A percentile compares a stretch with the other conserved stretches of the same genome.
phyloP scores from a whole-genome alignment of 2,329 filamentous ascomycete genomes.

The Lasiodiplodia hormozganensis region DNA sequence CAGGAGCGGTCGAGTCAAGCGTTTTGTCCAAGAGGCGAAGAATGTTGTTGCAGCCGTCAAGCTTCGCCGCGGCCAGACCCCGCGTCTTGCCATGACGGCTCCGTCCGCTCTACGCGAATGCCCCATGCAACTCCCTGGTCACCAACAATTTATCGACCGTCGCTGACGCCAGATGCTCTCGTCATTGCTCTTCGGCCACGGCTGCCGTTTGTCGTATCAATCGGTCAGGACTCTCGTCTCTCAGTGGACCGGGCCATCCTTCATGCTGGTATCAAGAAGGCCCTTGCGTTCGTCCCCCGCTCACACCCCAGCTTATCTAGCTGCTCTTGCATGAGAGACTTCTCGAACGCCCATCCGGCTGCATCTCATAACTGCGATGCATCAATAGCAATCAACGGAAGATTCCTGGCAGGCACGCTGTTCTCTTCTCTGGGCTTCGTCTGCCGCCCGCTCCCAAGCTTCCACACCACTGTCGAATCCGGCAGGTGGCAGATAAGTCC shows the following conservation, averaged over 20 bases:
- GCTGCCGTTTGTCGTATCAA: not conserved
- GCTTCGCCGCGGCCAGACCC: conserved; percentile 8
- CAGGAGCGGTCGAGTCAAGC: conserved; percentile 15
- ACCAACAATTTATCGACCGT: not conserved
- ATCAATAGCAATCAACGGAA: not conserved
- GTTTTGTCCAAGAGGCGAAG: conserved; percentile 19
- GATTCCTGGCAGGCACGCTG: not conserved
- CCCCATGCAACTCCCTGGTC: not conserved
- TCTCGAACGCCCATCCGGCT: not conserved
- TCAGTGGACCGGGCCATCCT: not conserved
- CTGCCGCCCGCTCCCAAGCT: not conserved
- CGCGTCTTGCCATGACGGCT: not conserved
- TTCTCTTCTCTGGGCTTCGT: not conserved
- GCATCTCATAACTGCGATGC: not conserved
- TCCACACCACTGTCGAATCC: conserved; percentile 9
- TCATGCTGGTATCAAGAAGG: not conserved
- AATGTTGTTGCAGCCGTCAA: conserved; percentile 8
- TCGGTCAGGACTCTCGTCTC: not conserved
- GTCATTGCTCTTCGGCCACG: conserved; percentile 16
- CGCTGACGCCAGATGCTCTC: conserved; percentile 3
- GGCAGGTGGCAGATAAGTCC: conserved; percentile 23
- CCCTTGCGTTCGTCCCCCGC: conserved; percentile 5
- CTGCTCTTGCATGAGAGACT: not conserved
- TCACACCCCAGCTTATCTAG: not conserved
- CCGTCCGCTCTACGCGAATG: not conserved